Evolutionary conservation across 768 basidiomycete species (phyloP).

Genomic region (Termitomyces eurrhizus): DNA sequence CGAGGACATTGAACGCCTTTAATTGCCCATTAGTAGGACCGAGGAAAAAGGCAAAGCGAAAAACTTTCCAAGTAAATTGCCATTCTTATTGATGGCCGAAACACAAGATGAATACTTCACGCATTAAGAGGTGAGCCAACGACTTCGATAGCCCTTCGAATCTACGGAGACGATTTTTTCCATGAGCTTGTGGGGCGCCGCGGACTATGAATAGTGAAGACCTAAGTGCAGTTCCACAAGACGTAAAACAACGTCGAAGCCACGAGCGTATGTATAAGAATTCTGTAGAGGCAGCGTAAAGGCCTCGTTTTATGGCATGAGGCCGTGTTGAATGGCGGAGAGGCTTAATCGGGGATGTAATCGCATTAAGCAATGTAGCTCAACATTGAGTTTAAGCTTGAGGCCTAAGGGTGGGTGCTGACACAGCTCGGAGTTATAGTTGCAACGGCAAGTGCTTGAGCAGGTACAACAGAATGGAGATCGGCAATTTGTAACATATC

Average conservation of each 20-base stretch:
- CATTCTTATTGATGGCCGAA: background rate
- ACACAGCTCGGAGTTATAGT: background rate
- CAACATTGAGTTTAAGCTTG: conserved; percentile 1
- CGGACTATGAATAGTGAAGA: background rate
- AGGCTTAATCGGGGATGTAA: background rate
- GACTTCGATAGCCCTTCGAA: background rate
- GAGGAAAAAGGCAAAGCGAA: background rate
- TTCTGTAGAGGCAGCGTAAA: background rate
- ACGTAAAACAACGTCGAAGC: conserved; percentile 5
- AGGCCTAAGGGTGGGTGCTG: background rate
- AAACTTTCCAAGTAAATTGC: background rate
- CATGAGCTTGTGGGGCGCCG: background rate
- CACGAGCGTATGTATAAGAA: background rate
- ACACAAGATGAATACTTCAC: background rate
- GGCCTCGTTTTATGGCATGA: conserved; percentile 6
- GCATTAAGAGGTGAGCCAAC: background rate
- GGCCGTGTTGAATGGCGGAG: background rate
- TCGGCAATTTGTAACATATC: background rate
- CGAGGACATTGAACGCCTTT: background rate
- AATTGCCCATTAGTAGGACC: background rate
- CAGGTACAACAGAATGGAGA: background rate
- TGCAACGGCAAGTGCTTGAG: background rate
- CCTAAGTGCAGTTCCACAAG: background rate
- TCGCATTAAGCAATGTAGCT: background rate
- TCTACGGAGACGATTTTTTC: background rate